Base-by-base conservation (phyloP, 2,329 filamentous ascomycete species). In the Fusarium tricinctum region DNA sequence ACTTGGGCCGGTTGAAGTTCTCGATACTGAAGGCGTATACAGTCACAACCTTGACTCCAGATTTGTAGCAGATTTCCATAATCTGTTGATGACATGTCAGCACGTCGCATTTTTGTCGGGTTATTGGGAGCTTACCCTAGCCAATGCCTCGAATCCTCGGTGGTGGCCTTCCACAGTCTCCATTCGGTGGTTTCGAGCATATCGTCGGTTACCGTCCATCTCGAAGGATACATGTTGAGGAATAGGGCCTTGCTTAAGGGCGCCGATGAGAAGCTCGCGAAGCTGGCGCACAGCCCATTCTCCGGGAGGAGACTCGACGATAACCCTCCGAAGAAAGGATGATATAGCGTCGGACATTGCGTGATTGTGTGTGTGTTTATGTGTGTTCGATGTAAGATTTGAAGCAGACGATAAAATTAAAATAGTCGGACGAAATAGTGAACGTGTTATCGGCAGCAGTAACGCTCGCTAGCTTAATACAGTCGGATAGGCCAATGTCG, bases 11-110 rank as follows among this genome's bases (percentile, higher is more conserved):
- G 79, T 98, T 97, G 84, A 97, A 99, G 82, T 99, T 99, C 81
- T 99, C 96, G 75, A 99, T 97, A 77, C 93, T 97, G 81, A 99
- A 99, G 17, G 96, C 96, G 79, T 98, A 99, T 68, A 99, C 94
- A 6, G 96, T 98, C 39, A 99, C 95, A 10, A 97, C 93, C 79
- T 96, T 95, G 67, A 99, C 95, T 55, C 96, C 96, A 61, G 92
- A 94, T 78, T 97, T 97, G 85, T 98, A 99, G 85, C 96, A 98
- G 56, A 99, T 92, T 80, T 99, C 96, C 62, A 99, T 89, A 53
- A 98, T 93, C 91, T 92, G 72, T 19, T 19, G 19, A 50, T 46
- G n/a, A 8, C 30, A 15, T 46, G 58, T 68, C 44, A 61, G 67
- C 47, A 47, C 46, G 35, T 38, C 38, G 30, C 38, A 15, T 28